Evolutionary conservation across 2,329 filamentous ascomycete genomes (phyloP).

Genomic region (Epichloe gansuensis): DNA sequence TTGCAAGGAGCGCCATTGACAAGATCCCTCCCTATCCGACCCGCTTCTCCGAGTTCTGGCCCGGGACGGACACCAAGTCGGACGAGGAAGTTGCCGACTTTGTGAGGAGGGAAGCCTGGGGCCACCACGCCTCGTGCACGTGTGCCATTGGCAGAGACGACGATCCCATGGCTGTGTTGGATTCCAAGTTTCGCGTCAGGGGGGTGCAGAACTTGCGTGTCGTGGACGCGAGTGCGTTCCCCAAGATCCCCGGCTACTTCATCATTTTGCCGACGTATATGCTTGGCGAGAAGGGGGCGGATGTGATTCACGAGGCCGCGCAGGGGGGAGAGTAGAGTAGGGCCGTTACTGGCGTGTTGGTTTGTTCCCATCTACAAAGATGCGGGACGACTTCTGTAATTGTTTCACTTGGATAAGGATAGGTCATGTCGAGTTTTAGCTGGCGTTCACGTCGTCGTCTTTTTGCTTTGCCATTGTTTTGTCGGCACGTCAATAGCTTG

Average conservation of each 20-base stretch:
- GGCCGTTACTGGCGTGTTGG: too few species aligned
- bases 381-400: too few species aligned
- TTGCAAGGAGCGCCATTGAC: slow-evolving; percentile 33
- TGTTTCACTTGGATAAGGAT: too few species aligned
- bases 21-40: slow-evolving; percentile 42
- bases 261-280: neutral
- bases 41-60: slow-evolving; percentile 21
- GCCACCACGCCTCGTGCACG: slow-evolving; percentile 44
- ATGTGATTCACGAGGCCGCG: neutral
- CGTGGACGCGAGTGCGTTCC: slow-evolving; percentile 44
- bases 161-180: slow-evolving; percentile 41
- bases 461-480: too few species aligned
- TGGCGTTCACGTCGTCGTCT: too few species aligned
- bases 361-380: too few species aligned
- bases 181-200: slow-evolving; percentile 40
- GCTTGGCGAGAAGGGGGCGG: neutral
- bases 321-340: too few species aligned
- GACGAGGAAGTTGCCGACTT: slow-evolving; percentile 20
- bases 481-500: too few species aligned
- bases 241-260: slow-evolving; percentile 16
- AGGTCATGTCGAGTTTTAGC: too few species aligned
- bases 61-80: slow-evolving; percentile 7
- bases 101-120: slow-evolving; percentile 36
- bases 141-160: slow-evolving; percentile 39
- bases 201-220: slow-evolving; percentile 39